Base-by-base conservation (phyloP, 1,284 basidiomycete species). In the Cryptococcus sp. region DNA sequence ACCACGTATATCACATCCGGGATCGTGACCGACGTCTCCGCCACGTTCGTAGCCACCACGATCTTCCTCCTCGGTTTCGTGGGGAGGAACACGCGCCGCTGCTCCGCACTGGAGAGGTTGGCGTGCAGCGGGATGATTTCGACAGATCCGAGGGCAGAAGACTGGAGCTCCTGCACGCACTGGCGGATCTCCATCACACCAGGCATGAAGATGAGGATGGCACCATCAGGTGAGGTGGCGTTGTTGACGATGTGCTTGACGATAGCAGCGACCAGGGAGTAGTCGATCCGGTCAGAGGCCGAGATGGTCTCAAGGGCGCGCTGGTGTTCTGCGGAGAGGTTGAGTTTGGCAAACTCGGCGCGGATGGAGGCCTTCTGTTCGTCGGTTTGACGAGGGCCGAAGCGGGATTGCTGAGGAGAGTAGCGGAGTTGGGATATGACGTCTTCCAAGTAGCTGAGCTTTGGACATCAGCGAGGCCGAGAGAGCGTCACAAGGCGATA, bases 21-120 rank as follows among this genome's bases (percentile, higher is more conserved):
- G 61, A 97, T 95, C 1, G 93, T 97, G 61, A 97, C 92, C 4
- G 89, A 93, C 1, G 93, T 96, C 83, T 96, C 79, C 45, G 73
- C 64, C 24, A 97, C 89, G 66, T 96, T 96, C 8, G 93, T 96
- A 1, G 92, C 83, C 0, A 86, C 89, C 36, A 97, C 86, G 44
- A 96, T 84, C 75, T 96, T 97, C 81, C 92, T 87, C 56, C 80
- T 82, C 0, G 81, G 77, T 0, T 82, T 82, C 0, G 82, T 81
- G 9, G 80, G 78, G 64, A 94, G 89, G 70, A 97, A 97, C 0
- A 94, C 89, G 5, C 79, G 79, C 11, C 85, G 84, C 76, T 97
- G 94, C 68, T 96, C 93, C 16, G 87, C 84, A 44, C 81, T 87
- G 0, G 90, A 86, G 13, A 96, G 79, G 72, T 96, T 96, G 12